These are phyloP conservation scores for Musa balbisiana DNA, from an alignment of 202 grass and related monocot genomes.

Conservation along the genomic window DNA sequence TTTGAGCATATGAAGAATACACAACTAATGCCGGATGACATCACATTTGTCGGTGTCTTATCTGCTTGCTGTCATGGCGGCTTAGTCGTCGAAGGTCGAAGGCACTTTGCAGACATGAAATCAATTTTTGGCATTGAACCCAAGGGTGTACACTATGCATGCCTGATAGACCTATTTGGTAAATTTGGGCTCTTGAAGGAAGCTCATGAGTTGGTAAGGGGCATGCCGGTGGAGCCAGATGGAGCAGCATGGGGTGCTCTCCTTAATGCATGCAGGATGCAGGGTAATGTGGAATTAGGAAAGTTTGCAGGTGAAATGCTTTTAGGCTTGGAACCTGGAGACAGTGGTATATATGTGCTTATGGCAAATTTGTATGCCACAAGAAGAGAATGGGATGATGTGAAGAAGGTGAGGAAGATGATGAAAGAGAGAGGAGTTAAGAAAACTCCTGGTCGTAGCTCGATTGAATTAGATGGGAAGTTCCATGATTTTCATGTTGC, in stretches of 20 bases:
- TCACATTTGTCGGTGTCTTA: constrained; percentile 54
- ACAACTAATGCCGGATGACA: constrained; percentile 28
- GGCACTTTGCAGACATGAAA: constrained; percentile 52
- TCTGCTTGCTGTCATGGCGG: constrained; percentile 54
- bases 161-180: constrained; percentile 60
- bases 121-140: constrained; percentile 37
- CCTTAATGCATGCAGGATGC: constrained; percentile 49
- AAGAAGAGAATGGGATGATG: constrained; percentile 51
- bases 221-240: constrained; percentile 41
- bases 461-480: constrained; percentile 40
- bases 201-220: constrained; percentile 43
- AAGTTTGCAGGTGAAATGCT: constrained; percentile 46
- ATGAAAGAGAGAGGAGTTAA: constrained; percentile 59
- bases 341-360: constrained; percentile 64
- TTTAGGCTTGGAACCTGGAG: constrained; percentile 36
- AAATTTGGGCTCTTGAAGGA: constrained; percentile 55
- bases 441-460: constrained; percentile 55
- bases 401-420: constrained; percentile 40
- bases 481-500: constrained; percentile 43
- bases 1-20: constrained; percentile 38
- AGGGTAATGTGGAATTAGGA: constrained; percentile 50
- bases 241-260: constrained; percentile 52
- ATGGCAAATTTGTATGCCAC: constrained; percentile 60
- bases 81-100: constrained; percentile 42
- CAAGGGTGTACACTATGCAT: constrained; percentile 51